Evolutionary conservation across 2,329 filamentous ascomycete genomes (phyloP).

Genomic region (Trichoderma simmonsii): DNA sequence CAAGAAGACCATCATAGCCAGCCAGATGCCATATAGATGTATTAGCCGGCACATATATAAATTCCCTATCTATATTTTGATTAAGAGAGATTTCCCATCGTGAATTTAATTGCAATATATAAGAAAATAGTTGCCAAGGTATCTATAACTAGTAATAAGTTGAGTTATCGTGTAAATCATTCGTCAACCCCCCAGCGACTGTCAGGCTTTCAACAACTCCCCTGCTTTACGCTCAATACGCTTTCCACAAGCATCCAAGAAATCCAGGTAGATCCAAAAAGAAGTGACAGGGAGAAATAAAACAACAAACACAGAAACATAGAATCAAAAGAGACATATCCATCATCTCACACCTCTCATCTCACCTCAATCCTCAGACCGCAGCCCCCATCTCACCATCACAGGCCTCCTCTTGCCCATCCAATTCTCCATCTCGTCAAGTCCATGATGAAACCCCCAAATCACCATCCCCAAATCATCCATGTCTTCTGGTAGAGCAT

Average conservation of each 20-base stretch:
- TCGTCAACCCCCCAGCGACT: neutral
- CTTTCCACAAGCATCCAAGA: neutral
- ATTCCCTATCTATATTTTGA: neutral
- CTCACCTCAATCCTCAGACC: neutral
- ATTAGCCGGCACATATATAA: neutral
- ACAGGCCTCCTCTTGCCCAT: neutral
- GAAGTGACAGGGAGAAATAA: neutral
- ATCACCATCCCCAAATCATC: slow-evolving; percentile 7
- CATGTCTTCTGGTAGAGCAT: neutral
- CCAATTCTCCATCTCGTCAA: slow-evolving; percentile 8
- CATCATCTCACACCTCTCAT: neutral
- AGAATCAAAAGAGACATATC: neutral
- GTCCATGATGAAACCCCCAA: slow-evolving; percentile 5
- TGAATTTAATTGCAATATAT: neutral
- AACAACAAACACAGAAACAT: neutral
- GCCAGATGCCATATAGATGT: neutral
- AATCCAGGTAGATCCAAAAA: neutral
- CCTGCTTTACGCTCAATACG: neutral
- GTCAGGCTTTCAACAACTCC: neutral
- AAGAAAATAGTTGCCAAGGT: neutral
- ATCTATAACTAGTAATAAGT: neutral
- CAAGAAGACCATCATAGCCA: neutral
- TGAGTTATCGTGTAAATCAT: neutral
- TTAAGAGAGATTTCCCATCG: fast-evolving
- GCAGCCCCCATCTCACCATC: slow-evolving; percentile 3